These are phyloP conservation scores for Triticum turgidum DNA, from an alignment of 176 grass and related monocot genomes.

Conservation along the genomic window DNA sequence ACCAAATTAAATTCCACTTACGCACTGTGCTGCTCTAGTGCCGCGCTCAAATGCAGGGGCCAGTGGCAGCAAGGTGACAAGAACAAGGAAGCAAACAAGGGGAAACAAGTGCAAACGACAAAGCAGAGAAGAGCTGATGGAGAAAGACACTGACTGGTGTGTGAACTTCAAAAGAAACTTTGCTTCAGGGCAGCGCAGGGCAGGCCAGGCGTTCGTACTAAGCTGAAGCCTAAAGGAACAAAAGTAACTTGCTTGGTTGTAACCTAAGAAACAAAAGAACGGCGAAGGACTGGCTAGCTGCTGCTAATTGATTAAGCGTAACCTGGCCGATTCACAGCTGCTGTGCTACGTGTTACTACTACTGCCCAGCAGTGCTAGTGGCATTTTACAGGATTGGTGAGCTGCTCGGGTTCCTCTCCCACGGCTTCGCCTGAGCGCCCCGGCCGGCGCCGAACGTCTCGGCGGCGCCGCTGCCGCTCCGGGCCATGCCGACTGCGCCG, in stretches of 20 bases:
- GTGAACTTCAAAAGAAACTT: conserved; percentile 17
- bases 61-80: conserved; percentile 41
- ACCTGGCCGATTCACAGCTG: conserved; percentile 24
- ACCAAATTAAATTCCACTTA: conserved; percentile 40
- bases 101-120: conserved; percentile 40
- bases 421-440: conserved; percentile 21
- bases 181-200: background rate
- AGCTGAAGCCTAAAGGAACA: conserved; percentile 33
- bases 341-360: conserved; percentile 1
- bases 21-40: background rate
- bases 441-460: conserved; percentile 40
- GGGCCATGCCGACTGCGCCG: conserved; percentile 56
- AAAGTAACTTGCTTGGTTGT: background rate
- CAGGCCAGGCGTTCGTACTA: background rate
- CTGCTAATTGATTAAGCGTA: background rate
- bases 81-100: conserved; percentile 33
- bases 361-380: background rate
- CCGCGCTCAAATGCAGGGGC: conserved; percentile 26
- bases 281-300: background rate
- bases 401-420: conserved; percentile 54
- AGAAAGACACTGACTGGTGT: background rate
- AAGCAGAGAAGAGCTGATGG: background rate
- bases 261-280: background rate
- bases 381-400: conserved; percentile 46
- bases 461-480: background rate